phyloP scores from a whole-genome alignment of 2,329 filamentous ascomycete genomes.

The Beauveria bassiana region DNA sequence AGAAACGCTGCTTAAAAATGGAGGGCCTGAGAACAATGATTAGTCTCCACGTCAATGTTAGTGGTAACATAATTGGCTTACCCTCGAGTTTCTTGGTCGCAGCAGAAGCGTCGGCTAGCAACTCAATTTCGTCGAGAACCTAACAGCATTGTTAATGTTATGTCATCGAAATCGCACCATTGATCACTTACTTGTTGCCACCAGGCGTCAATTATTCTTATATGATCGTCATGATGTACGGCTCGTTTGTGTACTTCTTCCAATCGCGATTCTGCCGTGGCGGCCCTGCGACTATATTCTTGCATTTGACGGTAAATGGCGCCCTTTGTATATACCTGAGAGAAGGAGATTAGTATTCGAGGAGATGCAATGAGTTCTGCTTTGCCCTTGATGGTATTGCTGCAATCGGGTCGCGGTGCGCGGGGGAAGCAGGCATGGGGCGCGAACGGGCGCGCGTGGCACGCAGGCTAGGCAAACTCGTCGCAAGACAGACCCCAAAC shows the following conservation, averaged over 20 bases:
- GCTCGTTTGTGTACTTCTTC: slow-evolving; percentile 72
- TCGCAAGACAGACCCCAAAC: neutral
- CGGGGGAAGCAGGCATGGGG: neutral
- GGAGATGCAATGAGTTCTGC: neutral
- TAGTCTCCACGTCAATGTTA: neutral
- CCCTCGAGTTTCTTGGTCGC: slow-evolving; percentile 36
- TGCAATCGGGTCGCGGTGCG: slow-evolving; percentile 1
- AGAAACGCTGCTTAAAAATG: slow-evolving; percentile 49
- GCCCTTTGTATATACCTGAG: slow-evolving; percentile 58
- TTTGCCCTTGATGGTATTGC: neutral
- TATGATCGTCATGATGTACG: slow-evolving; percentile 82
- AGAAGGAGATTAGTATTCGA: slow-evolving; percentile 17
- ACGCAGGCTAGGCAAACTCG: neutral
- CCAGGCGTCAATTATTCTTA: slow-evolving; percentile 87
- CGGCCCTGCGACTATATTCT: slow-evolving; percentile 89
- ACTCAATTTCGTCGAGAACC: slow-evolving; percentile 57
- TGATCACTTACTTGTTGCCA: slow-evolving; percentile 69
- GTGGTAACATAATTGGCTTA: slow-evolving; percentile 18
- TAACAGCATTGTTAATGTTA: slow-evolving; percentile 21
- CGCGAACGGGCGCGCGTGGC: neutral
- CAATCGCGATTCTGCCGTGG: slow-evolving; percentile 70
- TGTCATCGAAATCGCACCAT: neutral
- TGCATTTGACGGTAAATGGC: slow-evolving; percentile 96
- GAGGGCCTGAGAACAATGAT: slow-evolving; percentile 32
- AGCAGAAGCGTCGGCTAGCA: slow-evolving; percentile 46